Percentiles rank a stretch among this genome's conserved stretches.
These are phyloP conservation scores for Colletotrichum chrysophilum DNA, from an alignment of 2,329 filamentous ascomycete genomes.

Conservation along the genomic window DNA sequence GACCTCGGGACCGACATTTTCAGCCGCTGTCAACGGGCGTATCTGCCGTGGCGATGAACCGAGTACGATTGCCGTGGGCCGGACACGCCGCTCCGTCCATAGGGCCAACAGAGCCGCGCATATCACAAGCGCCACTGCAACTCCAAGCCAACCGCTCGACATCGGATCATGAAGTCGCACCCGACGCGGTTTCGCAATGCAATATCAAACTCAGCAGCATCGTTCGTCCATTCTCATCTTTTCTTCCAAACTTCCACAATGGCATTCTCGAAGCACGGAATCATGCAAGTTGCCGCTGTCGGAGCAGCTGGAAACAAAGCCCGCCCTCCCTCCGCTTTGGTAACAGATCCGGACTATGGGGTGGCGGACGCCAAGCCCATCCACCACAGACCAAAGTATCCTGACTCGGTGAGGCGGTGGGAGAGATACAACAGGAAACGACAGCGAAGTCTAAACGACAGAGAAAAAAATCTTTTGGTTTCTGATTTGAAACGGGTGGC, in stretches of 20 bases:
- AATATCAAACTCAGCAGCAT: neutral
- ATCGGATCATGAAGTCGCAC: neutral
- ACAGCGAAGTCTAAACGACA: neutral
- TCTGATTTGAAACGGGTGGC: slow-evolving; percentile 13
- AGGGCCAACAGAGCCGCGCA: too few species aligned
- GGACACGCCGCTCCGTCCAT: neutral
- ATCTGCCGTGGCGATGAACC: neutral
- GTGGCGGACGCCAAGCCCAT: neutral
- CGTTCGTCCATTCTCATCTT: neutral
- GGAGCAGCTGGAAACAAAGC: neutral
- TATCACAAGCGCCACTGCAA: neutral
- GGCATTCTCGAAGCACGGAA: neutral
- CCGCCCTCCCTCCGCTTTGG: neutral
- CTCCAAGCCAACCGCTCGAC: neutral
- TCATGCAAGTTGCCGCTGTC: neutral
- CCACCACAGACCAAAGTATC: neutral
- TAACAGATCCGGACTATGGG: neutral
- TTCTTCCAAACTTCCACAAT: neutral
- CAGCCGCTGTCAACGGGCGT: neutral
- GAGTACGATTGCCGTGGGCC: neutral
- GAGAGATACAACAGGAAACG: neutral
- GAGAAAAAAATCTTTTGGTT: neutral
- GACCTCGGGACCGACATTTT: neutral
- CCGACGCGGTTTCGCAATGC: neutral
- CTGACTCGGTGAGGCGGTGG: neutral